These are phyloP conservation scores for Boletus reticuloceps DNA, from an alignment of 768 basidiomycete genomes.

Conservation along the genomic window DNA sequence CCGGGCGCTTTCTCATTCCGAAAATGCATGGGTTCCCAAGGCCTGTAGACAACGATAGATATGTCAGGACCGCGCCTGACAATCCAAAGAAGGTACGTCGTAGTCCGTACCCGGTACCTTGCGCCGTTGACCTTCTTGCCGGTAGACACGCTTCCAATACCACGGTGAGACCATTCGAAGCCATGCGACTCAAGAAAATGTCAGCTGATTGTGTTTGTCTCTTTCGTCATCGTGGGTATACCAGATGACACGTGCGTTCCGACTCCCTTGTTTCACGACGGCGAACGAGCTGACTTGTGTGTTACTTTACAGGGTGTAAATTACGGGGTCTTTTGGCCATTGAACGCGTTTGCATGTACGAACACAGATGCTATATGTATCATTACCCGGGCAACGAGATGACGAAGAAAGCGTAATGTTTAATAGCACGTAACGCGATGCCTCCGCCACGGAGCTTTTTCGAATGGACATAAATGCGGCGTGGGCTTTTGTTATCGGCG, in stretches of 20 bases:
- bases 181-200: background rate
- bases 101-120: background rate
- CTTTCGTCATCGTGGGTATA: background rate
- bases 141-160: conserved; percentile 76
- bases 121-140: conserved; percentile 10
- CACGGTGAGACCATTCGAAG: conserved; percentile 51
- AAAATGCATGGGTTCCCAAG: conserved; percentile 36
- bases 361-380: conserved; percentile 21
- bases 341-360: conserved; percentile 20
- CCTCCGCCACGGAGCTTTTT: background rate
- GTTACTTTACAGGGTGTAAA: conserved; percentile 36
- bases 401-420: conserved; percentile 1
- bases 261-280: background rate
- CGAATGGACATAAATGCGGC: background rate
- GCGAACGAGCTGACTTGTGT: background rate
- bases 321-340: background rate
- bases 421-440: background rate
- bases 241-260: conserved; percentile 61
- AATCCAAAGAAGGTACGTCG: conserved; percentile 80
- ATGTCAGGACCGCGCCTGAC: conserved; percentile 72
- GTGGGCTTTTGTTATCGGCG: background rate
- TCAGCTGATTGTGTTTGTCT: conserved; percentile 16
- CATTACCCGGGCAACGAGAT: conserved; percentile 8
- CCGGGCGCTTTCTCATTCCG: background rate
- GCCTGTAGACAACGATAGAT: conserved; percentile 81